Base-by-base conservation (phyloP, 345 rosid species). In the Eucalyptus regnans region DNA sequence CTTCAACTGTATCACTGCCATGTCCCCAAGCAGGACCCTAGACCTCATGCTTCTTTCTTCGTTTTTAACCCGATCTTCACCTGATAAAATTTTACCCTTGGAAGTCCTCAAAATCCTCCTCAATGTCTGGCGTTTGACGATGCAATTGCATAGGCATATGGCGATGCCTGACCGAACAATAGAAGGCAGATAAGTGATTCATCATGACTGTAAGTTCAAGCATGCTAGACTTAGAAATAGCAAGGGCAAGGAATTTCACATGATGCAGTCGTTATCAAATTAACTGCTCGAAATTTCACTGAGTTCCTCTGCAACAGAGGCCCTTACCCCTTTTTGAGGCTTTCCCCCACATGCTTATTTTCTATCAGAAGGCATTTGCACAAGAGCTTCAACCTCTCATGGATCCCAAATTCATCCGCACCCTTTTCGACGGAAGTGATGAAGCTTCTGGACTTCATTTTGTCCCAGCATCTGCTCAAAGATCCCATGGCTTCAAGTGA, bases 171-270 rank as follows among this genome's bases (percentile, higher is more conserved):
- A 87, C 33, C 64, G 92, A 95, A 91, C 90, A 33, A 90, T 92
- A 92, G 92, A 96, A 96, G 6, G 96, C 95, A 50, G 91, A 93
- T 91, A 95, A 87, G 88, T 92, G 88, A 92, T 86, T 92, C 91
- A 91, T 90, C 89, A 86, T 62, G 84, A 92, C 92, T 79, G 92
- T 90, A 80, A 86, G 90, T 91, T 96, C 98, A 27, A 96, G 95
- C 90, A 92, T 86, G 62, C 92, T 88, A 86, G 92, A 92, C 86
- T 52, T 52, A 50, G 92, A 87, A 89, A 87, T 91, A 87, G 87
- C 89, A 58, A 7, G 88, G 20, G 97, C 96, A 44, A 95, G 91
- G 90, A 52, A 52, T 52, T 52, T 52, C 9, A 52, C 23, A 18
- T 52, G 56, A 18, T 52, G 56, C 9, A 52, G 8, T 52, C 23